A percentile compares a stretch with the other conserved stretches of the same genome.
Conservation (phyloP, 2,329 filamentous ascomycete genomes). For the Hyphodiscus sp. region DNA sequence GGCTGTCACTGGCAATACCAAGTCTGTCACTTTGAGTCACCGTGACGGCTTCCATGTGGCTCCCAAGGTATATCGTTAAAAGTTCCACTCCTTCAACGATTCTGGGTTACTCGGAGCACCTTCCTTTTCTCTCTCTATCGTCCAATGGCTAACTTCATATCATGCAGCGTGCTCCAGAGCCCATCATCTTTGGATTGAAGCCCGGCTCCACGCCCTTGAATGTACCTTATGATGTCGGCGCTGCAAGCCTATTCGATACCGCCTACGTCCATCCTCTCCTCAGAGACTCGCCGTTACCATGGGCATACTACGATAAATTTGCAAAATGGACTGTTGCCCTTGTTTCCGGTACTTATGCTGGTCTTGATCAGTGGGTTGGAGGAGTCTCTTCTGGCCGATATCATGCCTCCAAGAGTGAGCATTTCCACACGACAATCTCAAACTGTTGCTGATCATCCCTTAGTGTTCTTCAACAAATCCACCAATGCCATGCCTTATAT, state of each 20-base stretch:
- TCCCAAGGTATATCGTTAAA: conserved; percentile 18
- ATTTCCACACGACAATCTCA: neutral
- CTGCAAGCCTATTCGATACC: conserved; percentile 6
- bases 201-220: neutral
- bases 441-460: neutral
- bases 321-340: conserved; percentile 37
- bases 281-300: neutral
- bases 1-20: conserved; percentile 36
- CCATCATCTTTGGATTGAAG: neutral
- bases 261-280: neutral
- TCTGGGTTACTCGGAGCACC: no score
- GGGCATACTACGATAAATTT: conserved; percentile 22
- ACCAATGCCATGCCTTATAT: conserved; percentile 39
- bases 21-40: conserved; percentile 37
- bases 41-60: conserved; percentile 39
- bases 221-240: neutral
- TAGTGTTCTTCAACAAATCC: conserved; percentile 33
- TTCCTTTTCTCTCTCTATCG: no score
- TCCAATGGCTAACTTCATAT: neutral
- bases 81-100: neutral
- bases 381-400: conserved; percentile 18
- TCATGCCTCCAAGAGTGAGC: conserved; percentile 3
- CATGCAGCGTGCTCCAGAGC: neutral
- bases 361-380: conserved; percentile 44
- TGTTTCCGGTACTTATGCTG: conserved; percentile 39